Conservation (phyloP, 495 filamentous ascomycete genomes). For the Paragyromitra xinjiangensis region DNA sequence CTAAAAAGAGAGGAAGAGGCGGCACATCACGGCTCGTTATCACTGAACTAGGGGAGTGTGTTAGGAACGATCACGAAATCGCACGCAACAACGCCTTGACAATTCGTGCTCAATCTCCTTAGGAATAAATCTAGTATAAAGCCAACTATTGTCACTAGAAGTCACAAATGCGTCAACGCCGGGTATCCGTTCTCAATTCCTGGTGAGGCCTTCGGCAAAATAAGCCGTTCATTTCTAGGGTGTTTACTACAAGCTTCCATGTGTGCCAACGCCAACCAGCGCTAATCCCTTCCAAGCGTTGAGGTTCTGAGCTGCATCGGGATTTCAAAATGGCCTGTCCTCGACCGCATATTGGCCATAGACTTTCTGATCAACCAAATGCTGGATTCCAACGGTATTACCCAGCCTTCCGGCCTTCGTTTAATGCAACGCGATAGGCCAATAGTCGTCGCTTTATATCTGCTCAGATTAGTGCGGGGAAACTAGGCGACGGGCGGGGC, state of each 20-base stretch:
- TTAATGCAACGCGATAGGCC: too few species aligned
- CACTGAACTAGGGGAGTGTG: not conserved
- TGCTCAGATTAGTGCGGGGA: too few species aligned
- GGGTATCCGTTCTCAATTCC: not conserved
- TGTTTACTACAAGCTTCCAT: not conserved
- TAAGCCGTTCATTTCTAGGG: not conserved
- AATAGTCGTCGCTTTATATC: too few species aligned
- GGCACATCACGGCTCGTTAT: slow-evolving; percentile 1
- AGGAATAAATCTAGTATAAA: slow-evolving; percentile 9
- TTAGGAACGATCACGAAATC: slow-evolving; percentile 11
- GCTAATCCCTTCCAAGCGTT: slow-evolving; percentile 2
- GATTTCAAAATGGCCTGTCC: not conserved
- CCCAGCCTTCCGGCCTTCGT: too few species aligned
- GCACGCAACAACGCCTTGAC: slow-evolving; percentile 15
- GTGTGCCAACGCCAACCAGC: not conserved
- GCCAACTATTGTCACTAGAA: slow-evolving; percentile 5
- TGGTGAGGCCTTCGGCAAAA: not conserved
- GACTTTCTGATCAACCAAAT: too few species aligned
- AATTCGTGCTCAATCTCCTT: slow-evolving; percentile 20
- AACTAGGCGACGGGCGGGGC: too few species aligned
- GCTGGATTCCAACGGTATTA: too few species aligned
- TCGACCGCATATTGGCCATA: not conserved
- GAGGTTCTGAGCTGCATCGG: not conserved
- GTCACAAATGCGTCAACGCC: slow-evolving; percentile 18
- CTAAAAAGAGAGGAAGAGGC: not conserved